phyloP scores from a whole-genome alignment of 768 basidiomycete genomes.

The Boletus insuetus region DNA sequence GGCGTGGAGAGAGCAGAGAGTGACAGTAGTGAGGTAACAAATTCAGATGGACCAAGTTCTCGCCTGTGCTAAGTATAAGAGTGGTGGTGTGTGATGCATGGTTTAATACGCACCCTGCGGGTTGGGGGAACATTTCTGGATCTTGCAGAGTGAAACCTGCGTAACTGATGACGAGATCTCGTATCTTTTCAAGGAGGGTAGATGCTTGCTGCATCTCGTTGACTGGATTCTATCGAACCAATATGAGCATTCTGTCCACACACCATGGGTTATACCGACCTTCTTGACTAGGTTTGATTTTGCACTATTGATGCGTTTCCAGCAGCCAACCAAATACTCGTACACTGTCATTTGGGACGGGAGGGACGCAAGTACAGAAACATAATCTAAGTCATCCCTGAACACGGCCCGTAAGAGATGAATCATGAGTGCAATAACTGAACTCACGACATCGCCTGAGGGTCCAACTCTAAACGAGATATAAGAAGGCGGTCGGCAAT shows the following conservation, averaged over 20 bases:
- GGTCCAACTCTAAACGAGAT: slow-evolving; percentile 77
- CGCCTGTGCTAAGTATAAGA: slow-evolving; percentile 43
- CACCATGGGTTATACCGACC: slow-evolving; percentile 34
- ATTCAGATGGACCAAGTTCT: slow-evolving; percentile 71
- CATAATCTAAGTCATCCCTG: slow-evolving; percentile 75
- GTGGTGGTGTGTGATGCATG: background rate
- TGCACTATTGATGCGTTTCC: slow-evolving; percentile 77
- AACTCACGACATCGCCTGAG: slow-evolving; percentile 66
- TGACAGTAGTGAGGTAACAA: slow-evolving; percentile 78
- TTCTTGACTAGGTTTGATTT: slow-evolving; percentile 58
- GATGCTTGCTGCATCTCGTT: slow-evolving; percentile 59
- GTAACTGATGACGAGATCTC: slow-evolving; percentile 85
- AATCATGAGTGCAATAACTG: slow-evolving; percentile 1
- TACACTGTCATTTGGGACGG: slow-evolving; percentile 78
- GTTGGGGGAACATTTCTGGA: slow-evolving; percentile 93
- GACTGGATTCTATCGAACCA: slow-evolving; percentile 45
- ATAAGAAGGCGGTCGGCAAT: slow-evolving; percentile 80
- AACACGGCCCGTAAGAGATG: background rate
- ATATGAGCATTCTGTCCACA: slow-evolving; percentile 35
- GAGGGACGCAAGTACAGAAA: slow-evolving; percentile 71
- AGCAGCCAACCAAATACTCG: slow-evolving; percentile 87
- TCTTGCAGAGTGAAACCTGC: slow-evolving; percentile 87
- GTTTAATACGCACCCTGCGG: slow-evolving; percentile 52
- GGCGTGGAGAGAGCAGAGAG: slow-evolving; percentile 68
- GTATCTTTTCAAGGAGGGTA: slow-evolving; percentile 66